Evolutionary conservation across 140 eudicot species (phyloP).

Genomic region (Erigeron philadelphicus): DNA sequence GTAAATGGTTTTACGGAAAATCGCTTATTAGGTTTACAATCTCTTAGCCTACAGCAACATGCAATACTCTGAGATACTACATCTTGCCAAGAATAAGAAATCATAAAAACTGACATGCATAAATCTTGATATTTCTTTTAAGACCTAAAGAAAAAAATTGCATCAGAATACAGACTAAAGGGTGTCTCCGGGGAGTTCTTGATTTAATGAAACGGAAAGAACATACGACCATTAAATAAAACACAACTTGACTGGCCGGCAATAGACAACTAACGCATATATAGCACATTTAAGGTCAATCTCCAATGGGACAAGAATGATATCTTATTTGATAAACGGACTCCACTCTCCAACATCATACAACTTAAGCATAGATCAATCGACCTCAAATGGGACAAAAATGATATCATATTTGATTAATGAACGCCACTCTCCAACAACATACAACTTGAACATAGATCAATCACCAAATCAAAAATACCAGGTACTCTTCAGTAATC

Average conservation of each 20-base stretch:
- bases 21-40: no score
- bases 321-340: not conserved
- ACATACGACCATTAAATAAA: not conserved
- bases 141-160: no score
- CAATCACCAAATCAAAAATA: not conserved
- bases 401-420: not conserved
- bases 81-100: not conserved
- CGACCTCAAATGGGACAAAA: not conserved
- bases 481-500: not conserved
- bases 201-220: not conserved
- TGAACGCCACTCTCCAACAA: not conserved
- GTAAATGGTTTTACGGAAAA: not conserved
- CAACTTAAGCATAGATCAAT: not conserved
- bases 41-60: not conserved
- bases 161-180: not conserved
- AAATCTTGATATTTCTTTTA: not conserved
- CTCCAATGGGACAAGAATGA: not conserved
- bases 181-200: not conserved
- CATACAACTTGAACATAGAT: not conserved
- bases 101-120: not conserved
- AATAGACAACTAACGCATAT: not conserved
- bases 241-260: not conserved
- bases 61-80: constrained; percentile 3
- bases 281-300: constrained; percentile 6
- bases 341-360: not conserved